phyloP scores from a whole-genome alignment of 306 rosid genomes.

The Dryas octopetala region DNA sequence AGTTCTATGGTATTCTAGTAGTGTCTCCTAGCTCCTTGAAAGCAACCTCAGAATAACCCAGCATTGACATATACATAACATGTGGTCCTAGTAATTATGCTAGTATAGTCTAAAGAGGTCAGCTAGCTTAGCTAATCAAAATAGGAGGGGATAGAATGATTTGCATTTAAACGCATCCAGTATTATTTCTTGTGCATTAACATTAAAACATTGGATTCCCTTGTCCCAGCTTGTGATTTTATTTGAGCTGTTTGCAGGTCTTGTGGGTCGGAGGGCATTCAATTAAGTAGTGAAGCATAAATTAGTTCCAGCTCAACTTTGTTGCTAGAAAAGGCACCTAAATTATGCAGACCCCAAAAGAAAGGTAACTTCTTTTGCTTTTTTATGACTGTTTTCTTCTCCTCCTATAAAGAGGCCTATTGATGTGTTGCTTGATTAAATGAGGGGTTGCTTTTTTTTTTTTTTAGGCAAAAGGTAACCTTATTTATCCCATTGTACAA shows the following conservation, averaged over 20 bases:
- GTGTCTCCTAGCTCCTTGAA: too few relatives aligned
- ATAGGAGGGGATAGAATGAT: too few relatives aligned
- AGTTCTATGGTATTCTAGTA: too few relatives aligned
- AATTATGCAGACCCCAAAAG: conserved; percentile 94
- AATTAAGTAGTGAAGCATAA: conserved; percentile 45
- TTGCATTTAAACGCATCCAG: too few relatives aligned
- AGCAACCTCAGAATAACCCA: too few relatives aligned
- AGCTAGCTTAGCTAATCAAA: too few relatives aligned
- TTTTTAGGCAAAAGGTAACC: not conserved
- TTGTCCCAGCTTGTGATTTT: conserved; percentile 47
- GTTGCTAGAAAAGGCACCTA: conserved; percentile 31
- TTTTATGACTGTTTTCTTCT: conserved; percentile 21
- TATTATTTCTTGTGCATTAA: conserved; percentile 39
- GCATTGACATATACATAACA: too few relatives aligned
- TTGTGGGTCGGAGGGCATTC: conserved; percentile 79
- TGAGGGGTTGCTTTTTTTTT: not conserved
- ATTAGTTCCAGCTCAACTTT: conserved; percentile 28
- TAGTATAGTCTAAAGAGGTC: too few relatives aligned
- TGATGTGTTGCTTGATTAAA: conserved; percentile 18
- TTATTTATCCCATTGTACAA: not conserved
- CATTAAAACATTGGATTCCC: conserved; percentile 66
- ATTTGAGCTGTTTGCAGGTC: conserved; percentile 46
- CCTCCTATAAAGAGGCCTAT: conserved; percentile 9
- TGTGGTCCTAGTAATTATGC: too few relatives aligned
- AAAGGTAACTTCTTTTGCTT: conserved; percentile 61